phyloP scores from a whole-genome alignment of 139 green algal genomes.

The Picochlorum sp. region DNA sequence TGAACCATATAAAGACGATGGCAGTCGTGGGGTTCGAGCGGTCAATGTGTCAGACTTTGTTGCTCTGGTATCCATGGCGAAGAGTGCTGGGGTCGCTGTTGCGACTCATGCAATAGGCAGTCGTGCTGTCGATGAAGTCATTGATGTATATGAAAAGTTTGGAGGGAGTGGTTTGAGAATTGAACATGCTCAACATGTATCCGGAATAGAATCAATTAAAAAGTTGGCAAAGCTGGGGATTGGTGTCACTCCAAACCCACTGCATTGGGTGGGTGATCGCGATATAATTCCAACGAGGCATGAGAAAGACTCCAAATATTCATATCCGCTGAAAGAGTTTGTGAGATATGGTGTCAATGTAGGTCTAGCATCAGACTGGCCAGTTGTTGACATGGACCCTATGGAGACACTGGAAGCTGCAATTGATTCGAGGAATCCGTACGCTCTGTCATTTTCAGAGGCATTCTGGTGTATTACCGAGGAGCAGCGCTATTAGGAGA shows the following conservation, averaged over 20 bases:
- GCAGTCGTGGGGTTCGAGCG: constrained; percentile 3
- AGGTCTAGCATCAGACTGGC: constrained; percentile 54
- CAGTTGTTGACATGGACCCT: constrained; percentile 48
- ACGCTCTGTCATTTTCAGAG: background rate
- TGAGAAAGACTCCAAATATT: constrained; percentile 4
- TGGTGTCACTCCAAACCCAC: constrained; percentile 50
- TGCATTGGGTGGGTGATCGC: constrained; percentile 53
- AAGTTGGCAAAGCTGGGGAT: constrained; percentile 16
- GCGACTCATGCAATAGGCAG: constrained; percentile 71
- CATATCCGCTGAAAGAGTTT: constrained; percentile 33
- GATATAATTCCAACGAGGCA: constrained; percentile 35
- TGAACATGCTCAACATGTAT: constrained; percentile 57
- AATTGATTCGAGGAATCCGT: background rate
- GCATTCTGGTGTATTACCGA: background rate
- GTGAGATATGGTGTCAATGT: background rate
- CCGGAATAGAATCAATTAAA: background rate
- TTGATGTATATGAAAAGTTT: constrained; percentile 15
- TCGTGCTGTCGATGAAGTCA: constrained; percentile 58
- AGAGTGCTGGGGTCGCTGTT: constrained; percentile 30
- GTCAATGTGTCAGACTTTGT: constrained; percentile 14
- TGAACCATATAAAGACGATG: constrained; percentile 38
- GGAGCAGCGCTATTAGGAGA: constrained; percentile 7
- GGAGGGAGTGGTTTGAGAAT: constrained; percentile 19
- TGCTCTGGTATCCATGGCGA: constrained; percentile 3
- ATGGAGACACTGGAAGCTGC: constrained; percentile 10